Conservation (phyloP, 768 basidiomycete genomes). For the Lactarius akahatsu region DNA sequence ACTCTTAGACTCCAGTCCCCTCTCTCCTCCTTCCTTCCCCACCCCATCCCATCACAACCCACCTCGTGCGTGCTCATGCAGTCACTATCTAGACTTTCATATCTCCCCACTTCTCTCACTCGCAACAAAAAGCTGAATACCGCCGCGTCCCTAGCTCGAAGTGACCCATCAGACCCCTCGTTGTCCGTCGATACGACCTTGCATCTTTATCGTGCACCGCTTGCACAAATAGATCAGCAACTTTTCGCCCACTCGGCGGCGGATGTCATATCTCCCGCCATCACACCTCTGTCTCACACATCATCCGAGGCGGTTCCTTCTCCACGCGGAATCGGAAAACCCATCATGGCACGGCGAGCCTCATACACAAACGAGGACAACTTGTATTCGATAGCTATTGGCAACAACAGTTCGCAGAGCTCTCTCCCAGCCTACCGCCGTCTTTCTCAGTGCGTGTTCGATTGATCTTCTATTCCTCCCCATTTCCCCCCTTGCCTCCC, state of each 20-base stretch:
- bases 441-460: conserved; percentile 25
- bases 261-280: conserved; percentile 18
- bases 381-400: not conserved
- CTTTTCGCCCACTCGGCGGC: conserved; percentile 6
- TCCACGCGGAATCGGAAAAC: conserved; percentile 15
- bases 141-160: conserved; percentile 7
- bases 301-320: conserved; percentile 13
- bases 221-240: conserved; percentile 29
- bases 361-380: conserved; percentile 26
- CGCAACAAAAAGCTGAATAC: conserved; percentile 24
- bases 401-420: conserved; percentile 12
- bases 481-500: not conserved
- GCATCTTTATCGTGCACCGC: conserved; percentile 26
- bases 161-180: conserved; percentile 21
- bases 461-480: not conserved
- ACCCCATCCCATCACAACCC: not conserved
- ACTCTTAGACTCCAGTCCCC: not conserved
- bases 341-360: conserved; percentile 24
- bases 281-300: conserved; percentile 15
- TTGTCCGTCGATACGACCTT: conserved; percentile 20
- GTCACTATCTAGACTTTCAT: conserved; percentile 18
- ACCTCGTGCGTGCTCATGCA: conserved; percentile 11
- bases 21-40: not conserved
- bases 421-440: conserved; percentile 19
- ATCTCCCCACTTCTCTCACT: not conserved